Percentiles rank a stretch among this genome's conserved stretches.
Conservation (phyloP, 257 asterid species). For the Henckelia pumila region DNA sequence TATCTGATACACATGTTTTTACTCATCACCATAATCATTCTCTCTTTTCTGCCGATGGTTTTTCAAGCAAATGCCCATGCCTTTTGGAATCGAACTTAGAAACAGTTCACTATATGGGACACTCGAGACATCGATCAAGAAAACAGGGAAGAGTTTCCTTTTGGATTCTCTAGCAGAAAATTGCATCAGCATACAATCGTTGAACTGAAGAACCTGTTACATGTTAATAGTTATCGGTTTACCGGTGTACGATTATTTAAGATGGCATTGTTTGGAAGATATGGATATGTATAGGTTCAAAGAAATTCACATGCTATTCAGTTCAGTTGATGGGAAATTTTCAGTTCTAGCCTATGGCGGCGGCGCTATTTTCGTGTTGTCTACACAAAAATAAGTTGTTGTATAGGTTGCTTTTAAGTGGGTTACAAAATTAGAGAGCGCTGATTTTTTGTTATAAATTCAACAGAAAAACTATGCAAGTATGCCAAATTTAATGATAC, state of each 20-base stretch:
- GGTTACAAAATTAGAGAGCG: background rate
- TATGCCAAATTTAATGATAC: too few relatives aligned
- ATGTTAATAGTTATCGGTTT: background rate
- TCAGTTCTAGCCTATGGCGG: background rate
- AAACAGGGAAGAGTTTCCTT: slow-evolving; percentile 50
- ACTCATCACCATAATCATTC: background rate
- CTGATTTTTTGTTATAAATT: background rate
- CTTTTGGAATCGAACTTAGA: slow-evolving; percentile 42
- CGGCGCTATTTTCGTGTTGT: background rate
- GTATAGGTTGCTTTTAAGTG: background rate
- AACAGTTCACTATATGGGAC: slow-evolving; percentile 35
- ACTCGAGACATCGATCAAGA: slow-evolving; percentile 38
- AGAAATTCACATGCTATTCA: background rate
- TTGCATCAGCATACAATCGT: slow-evolving; percentile 1
- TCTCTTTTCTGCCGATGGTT: slow-evolving; percentile 5
- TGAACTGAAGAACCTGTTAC: background rate
- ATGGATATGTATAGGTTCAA: background rate
- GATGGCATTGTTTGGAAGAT: background rate
- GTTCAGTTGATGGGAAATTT: background rate
- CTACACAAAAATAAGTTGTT: background rate
- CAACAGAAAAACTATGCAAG: background rate
- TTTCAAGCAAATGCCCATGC: slow-evolving; percentile 54
- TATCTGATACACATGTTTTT: background rate
- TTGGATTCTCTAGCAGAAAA: slow-evolving; percentile 44
- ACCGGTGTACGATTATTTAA: background rate